Conservation (phyloP, 2,329 filamentous ascomycete genomes). For the Xylariaceae sp. region DNA sequence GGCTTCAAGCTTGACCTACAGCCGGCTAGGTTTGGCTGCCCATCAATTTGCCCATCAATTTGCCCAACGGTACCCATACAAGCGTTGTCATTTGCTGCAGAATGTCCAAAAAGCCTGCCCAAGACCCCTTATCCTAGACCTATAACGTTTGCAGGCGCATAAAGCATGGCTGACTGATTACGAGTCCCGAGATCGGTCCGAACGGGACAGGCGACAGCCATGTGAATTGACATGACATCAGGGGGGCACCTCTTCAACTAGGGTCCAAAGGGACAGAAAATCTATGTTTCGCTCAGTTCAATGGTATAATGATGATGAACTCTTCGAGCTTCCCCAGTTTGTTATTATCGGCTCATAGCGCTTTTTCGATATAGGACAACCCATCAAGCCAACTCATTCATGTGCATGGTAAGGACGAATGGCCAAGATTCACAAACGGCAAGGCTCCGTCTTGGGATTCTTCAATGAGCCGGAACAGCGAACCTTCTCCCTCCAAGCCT, state of each 20-base stretch:
- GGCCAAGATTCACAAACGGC: neutral
- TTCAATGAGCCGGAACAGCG: slow-evolving; percentile 3
- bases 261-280: neutral
- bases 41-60: slow-evolving; percentile 7
- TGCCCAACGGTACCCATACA: slow-evolving; percentile 2
- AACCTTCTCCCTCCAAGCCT: neutral
- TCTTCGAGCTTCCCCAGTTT: neutral
- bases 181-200: slow-evolving; percentile 7
- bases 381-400: neutral
- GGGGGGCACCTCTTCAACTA: neutral
- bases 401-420: neutral
- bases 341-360: neutral
- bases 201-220: neutral
- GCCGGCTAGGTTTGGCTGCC: slow-evolving; percentile 6
- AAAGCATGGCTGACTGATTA: neutral
- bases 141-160: slow-evolving; percentile 4
- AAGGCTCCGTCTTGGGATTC: slow-evolving; percentile 5
- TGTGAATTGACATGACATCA: neutral
- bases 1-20: slow-evolving; percentile 6
- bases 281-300: neutral
- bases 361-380: neutral
- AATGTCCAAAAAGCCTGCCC: neutral
- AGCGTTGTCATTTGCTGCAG: neutral
- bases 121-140: neutral
- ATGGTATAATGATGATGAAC: neutral